Evolutionary conservation across 257 asterid genomes (phyloP), one percentile per base, ranked within the genome.

Genomic region (Parsonsia alboflavescens): DNA sequence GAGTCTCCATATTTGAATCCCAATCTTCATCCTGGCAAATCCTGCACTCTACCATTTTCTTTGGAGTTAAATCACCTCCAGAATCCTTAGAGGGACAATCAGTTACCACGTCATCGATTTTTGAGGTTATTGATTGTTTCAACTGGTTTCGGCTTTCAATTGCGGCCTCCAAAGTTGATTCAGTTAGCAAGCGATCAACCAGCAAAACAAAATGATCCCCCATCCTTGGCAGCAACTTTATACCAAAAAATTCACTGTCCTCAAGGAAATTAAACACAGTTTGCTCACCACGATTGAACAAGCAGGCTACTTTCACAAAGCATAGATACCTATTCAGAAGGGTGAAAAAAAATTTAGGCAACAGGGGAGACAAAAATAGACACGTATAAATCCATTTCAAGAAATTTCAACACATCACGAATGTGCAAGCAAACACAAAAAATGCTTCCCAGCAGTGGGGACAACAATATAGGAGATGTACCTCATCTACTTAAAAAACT

Each of bases 181-280:
- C 99, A 1, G 99, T 94, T 41, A 94, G 91, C 90, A 94, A 84
- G 2, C 96, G 96, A 87, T 92, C 99, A 10, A 94, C 99, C 78
- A 94, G 87, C 86, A 94, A 82, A 74, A 92, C 98, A 77, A 94
- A 92, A 78, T 94, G 99, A 86, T 94, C 99, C 68, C 97, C 99
- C 99, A 94, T 91, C 65, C 41, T 83, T n/a, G 9, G 62, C 39
- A 46, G 54, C 26, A 30, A 66, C 28, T 36, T 21, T 48, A 28
- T 6, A 70, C 56, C 48, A 64, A 61, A 21, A 70, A 65, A 42
- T 56, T 58, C 53, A 50, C 80, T 52, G 58, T 44, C 36, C 66
- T 10, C 48, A 56, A 50, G 64, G 19, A 46, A 5, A 33, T 61
- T 56, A 46, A 36, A 68, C 72, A 39, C 16, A 48, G 19, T 21